Evolutionary conservation across 768 basidiomycete genomes (phyloP).

Genomic region (Lactarius deliciosus): DNA sequence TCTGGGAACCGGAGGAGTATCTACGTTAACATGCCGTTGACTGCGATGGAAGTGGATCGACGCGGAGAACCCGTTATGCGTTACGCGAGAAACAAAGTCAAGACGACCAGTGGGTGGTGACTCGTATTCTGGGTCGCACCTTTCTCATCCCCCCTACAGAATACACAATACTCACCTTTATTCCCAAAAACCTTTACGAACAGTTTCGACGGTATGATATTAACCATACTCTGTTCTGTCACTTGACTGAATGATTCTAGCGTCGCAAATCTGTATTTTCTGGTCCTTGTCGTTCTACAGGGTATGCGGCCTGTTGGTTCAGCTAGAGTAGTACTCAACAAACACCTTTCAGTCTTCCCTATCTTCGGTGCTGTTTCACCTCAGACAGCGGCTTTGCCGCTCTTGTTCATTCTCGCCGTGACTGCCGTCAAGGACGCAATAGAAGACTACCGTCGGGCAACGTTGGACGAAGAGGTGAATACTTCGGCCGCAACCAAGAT

Average conservation of each 20-base stretch:
- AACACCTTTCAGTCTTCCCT: conserved; percentile 62
- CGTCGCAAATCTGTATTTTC: conserved; percentile 91
- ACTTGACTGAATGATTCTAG: conserved; percentile 38
- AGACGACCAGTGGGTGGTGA: conserved; percentile 77
- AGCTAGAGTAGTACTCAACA: conserved; percentile 25
- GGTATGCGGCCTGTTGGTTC: conserved; percentile 38
- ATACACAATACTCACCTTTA: conserved; percentile 86
- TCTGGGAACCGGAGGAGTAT: conserved; percentile 66
- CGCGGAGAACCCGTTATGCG: conserved; percentile 73
- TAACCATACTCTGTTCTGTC: not conserved
- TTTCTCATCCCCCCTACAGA: conserved; percentile 45
- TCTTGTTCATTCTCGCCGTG: conserved; percentile 81
- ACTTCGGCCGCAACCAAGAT: conserved; percentile 90
- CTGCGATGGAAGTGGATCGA: conserved; percentile 61
- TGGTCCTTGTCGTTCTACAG: conserved; percentile 79
- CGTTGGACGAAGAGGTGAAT: conserved; percentile 91
- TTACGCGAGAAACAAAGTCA: conserved; percentile 92
- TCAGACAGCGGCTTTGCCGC: conserved; percentile 77
- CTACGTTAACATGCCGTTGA: conserved; percentile 74
- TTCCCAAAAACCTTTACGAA: conserved; percentile 93
- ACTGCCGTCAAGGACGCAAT: conserved; percentile 96
- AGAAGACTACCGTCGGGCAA: conserved; percentile 91
- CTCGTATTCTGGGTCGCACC: not conserved
- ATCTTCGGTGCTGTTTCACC: conserved; percentile 88
- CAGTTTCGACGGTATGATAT: conserved; percentile 77